Conservation (phyloP, 2,329 filamentous ascomycete species). For the Thielaviopsis ethacetica region DNA sequence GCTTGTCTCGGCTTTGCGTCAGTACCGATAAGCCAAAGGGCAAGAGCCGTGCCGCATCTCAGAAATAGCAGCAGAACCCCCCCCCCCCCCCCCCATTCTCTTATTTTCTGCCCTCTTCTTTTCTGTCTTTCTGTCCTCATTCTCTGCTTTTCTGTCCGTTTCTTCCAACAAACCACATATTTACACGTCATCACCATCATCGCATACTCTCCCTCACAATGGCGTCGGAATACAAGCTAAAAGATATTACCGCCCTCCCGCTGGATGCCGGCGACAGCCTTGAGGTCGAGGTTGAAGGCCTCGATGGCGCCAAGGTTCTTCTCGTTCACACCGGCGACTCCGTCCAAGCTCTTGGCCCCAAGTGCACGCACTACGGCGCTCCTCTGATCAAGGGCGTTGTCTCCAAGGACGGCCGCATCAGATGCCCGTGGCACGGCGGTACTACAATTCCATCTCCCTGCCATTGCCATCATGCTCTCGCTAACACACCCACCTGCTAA, state of each 20-base stretch:
- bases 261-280: constrained; percentile 51
- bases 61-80: not conserved
- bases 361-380: constrained; percentile 85
- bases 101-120: not conserved
- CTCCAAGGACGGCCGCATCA: constrained; percentile 64
- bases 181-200: too few species aligned
- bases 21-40: not conserved
- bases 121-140: too few species aligned
- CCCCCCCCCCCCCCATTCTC: not conserved
- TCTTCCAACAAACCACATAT: too few species aligned
- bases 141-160: not conserved
- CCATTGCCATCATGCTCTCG: not conserved
- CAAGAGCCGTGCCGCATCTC: not conserved
- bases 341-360: constrained; percentile 64
- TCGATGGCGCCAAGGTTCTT: constrained; percentile 73
- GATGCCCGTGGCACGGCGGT: constrained; percentile 96
- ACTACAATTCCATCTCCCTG: constrained; percentile 7
- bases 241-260: constrained; percentile 57
- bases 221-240: constrained; percentile 49
- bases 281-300: constrained; percentile 79
- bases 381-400: constrained; percentile 76
- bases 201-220: constrained; percentile 1
- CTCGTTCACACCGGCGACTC: constrained; percentile 64
- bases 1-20: not conserved
- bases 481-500: constrained; percentile 7